phyloP scores from a whole-genome alignment of 2,329 filamentous ascomycete species.

The Aspergillus aculeatus region DNA sequence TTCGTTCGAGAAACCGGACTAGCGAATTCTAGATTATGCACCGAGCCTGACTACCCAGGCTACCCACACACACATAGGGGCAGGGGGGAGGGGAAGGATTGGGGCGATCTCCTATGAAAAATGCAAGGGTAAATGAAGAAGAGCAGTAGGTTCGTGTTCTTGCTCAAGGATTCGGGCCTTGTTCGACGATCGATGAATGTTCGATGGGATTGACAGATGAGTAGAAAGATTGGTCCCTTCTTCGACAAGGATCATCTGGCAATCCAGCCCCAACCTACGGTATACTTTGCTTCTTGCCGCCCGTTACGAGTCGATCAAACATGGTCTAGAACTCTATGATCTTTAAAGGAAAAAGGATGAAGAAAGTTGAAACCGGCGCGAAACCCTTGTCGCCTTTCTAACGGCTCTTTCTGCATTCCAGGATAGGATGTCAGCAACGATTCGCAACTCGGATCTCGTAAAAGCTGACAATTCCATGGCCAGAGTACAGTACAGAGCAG shows the following conservation, averaged over 20 bases:
- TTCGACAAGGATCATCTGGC: neutral
- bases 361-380: neutral
- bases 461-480: neutral
- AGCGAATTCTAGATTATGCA: slow-evolving; percentile 14
- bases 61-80: neutral
- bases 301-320: slow-evolving; percentile 1
- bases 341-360: neutral
- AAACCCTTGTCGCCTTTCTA: neutral
- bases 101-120: no score
- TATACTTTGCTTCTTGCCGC: neutral
- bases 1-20: slow-evolving; percentile 15
- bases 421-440: neutral
- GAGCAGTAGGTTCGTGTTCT: neutral
- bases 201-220: neutral
- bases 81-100: no score
- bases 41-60: neutral
- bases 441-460: neutral
- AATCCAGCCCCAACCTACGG: neutral
- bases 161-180: neutral
- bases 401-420: neutral
- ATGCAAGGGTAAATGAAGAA: neutral
- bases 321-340: neutral
- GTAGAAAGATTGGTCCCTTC: neutral
- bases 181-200: neutral
- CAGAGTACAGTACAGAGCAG: neutral